A percentile compares a stretch with the other conserved stretches of the same genome.
Conservation (phyloP, 768 basidiomycete genomes). For the Collybiopsis confluens region DNA sequence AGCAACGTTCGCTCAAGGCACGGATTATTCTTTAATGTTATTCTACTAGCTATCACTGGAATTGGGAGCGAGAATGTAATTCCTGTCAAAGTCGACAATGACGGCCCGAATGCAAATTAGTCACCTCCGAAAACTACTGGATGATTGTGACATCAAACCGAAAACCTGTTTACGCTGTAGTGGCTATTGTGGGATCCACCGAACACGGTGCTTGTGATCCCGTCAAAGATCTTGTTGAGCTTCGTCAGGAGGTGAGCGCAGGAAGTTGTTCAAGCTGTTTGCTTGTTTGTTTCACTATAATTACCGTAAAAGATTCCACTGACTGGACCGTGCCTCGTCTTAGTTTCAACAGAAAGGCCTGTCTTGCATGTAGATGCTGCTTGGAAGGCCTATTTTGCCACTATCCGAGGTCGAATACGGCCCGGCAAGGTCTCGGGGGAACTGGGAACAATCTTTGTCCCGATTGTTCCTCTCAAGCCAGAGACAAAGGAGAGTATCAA, state of each 20-base stretch:
- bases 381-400: conserved; percentile 44
- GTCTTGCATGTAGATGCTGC: conserved; percentile 43
- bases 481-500: conserved; percentile 26
- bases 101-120: conserved; percentile 29
- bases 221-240: conserved; percentile 28
- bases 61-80: conserved; percentile 37
- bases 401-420: conserved; percentile 20
- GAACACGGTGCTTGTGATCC: conserved; percentile 42
- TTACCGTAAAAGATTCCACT: no score
- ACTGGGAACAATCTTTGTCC: conserved; percentile 16
- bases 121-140: conserved; percentile 23
- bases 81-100: conserved; percentile 28
- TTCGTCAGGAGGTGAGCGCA: conserved; percentile 25
- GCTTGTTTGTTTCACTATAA: no score
- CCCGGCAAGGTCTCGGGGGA: neutral
- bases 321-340: no score
- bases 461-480: conserved; percentile 22
- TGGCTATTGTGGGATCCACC: conserved; percentile 39
- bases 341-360: no score
- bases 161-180: conserved; percentile 32
- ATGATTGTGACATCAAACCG: conserved; percentile 19
- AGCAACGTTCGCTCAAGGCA: conserved; percentile 9
- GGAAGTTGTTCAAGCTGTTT: no score
- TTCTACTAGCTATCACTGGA: conserved; percentile 32
- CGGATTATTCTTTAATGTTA: neutral